Conservation (phyloP, 176 grass and related monocot genomes). For the Ampelocalamus luodianensis region DNA sequence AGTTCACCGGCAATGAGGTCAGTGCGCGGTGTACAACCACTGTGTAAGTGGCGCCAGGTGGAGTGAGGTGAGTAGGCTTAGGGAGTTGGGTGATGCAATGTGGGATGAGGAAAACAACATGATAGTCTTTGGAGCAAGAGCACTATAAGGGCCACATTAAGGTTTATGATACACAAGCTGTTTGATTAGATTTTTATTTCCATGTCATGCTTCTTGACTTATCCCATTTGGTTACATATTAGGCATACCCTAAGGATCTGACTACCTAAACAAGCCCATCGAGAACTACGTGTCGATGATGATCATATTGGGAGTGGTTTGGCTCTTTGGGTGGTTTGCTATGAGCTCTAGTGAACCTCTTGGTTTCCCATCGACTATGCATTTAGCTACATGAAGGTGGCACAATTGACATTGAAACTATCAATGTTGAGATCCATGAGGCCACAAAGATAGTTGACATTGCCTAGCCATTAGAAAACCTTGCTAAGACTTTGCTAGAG, state of each 20-base stretch:
- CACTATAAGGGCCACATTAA: background rate
- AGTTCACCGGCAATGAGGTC: background rate
- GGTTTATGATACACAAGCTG: background rate
- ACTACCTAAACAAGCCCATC: background rate
- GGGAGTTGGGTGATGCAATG: background rate
- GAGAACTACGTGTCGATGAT: background rate
- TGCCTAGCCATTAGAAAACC: no score
- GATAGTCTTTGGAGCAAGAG: background rate
- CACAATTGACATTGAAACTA: no score
- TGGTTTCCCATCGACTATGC: background rate
- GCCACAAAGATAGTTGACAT: no score
- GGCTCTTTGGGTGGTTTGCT: background rate
- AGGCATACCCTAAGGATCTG: background rate
- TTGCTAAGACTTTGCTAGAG: no score
- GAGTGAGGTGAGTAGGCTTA: background rate
- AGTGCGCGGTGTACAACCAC: background rate
- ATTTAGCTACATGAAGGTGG: no score
- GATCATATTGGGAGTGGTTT: background rate
- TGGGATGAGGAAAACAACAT: background rate
- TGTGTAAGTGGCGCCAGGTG: background rate
- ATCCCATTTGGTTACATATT: background rate
- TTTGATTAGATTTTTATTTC: no score
- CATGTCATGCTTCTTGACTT: no score
- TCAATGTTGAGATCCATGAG: no score
- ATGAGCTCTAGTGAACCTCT: background rate